Base-by-base conservation (phyloP, 495 filamentous ascomycete species). In the Friedmanniomyces simplex region DNA sequence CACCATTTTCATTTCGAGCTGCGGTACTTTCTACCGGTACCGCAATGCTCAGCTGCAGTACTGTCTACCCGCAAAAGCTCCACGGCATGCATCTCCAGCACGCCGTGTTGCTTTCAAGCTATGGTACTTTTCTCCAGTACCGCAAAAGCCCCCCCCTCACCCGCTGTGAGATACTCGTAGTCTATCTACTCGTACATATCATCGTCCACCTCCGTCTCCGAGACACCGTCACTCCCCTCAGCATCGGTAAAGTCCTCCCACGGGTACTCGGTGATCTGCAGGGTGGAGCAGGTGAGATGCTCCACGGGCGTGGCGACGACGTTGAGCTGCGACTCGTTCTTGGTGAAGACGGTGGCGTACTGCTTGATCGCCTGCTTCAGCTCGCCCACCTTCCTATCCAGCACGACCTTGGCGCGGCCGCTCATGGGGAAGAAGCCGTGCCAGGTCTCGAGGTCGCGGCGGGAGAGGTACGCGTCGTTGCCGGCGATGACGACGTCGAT, bases 391-490 rank as follows among this genome's bases (percentile, higher is more conserved):
- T 63, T 56, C 43, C 55, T 58, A 49, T 68, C 62, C 12, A 71
- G 30, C 32, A 65, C 66, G 25, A 57, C 59, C 56, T 63, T 55
- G 24, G 56, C 66, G 58, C 71, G 69, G 58, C 54, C 54, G 10
- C 58, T 68, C 63, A 72, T 64, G 7, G 69, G 67, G 52, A 68
- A 70, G 36, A 57, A 51, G n/a, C 10, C 18, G 48, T 66, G 55
- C 58, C 68, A 70, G 16, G 45, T 30, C 14, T 62, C 61, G 28
- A 70, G 46, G 18, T 61, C 58, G 1, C 5, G 1, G 25, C 60
- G 58, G n/a, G 52, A 51, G 50, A 72, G 59, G 54, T 72, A 72
- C 10, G 54, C 59, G 11, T 67, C 55, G 1, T 66, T 67, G 8
- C 61, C 69, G 13, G 24, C 21, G 6, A n/a, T 54, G 22, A 71